These are phyloP conservation scores for Gonapodya prolifera DNA, from an alignment of 192 early-diverging fungal species.

Conservation along the genomic window DNA sequence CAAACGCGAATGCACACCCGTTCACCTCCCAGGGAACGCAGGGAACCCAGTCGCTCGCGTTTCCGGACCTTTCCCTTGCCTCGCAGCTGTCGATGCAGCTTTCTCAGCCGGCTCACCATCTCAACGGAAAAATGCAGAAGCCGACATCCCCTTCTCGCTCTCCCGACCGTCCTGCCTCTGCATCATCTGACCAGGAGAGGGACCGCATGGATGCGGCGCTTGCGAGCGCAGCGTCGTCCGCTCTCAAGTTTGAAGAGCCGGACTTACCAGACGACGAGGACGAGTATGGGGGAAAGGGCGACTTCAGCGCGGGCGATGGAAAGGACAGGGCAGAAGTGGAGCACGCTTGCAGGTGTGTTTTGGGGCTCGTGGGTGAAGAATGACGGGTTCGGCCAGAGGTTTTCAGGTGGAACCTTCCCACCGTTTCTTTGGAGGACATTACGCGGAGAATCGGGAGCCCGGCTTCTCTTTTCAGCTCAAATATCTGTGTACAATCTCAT, in stretches of 20 bases:
- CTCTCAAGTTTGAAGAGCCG: not conserved
- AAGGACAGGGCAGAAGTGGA: not conserved
- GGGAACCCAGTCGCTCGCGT: not conserved
- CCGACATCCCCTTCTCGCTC: too few species aligned
- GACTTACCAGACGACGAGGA: not conserved
- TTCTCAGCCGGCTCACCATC: not conserved
- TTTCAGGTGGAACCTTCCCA: not conserved
- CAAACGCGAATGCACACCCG: not conserved
- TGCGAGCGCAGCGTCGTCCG: not conserved
- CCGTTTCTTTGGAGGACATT: too few species aligned
- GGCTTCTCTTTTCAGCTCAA: too few species aligned
- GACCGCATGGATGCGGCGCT: not conserved
- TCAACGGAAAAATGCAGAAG: too few species aligned
- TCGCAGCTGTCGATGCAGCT: not conserved
- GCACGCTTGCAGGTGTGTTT: not conserved
- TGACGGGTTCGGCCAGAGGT: not conserved
- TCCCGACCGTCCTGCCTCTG: not conserved
- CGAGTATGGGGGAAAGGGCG: not conserved
- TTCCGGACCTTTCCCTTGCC: not conserved
- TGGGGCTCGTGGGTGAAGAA: not conserved
- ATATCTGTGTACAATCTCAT: too few species aligned
- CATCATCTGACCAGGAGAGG: too few species aligned
- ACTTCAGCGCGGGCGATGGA: not conserved
- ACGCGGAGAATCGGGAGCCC: too few species aligned
- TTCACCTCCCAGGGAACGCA: not conserved